Percentiles rank a stretch among this genome's conserved stretches.
These are phyloP conservation scores for Endogone sp. DNA, from an alignment of 192 early-diverging fungal genomes.

Conservation along the genomic window DNA sequence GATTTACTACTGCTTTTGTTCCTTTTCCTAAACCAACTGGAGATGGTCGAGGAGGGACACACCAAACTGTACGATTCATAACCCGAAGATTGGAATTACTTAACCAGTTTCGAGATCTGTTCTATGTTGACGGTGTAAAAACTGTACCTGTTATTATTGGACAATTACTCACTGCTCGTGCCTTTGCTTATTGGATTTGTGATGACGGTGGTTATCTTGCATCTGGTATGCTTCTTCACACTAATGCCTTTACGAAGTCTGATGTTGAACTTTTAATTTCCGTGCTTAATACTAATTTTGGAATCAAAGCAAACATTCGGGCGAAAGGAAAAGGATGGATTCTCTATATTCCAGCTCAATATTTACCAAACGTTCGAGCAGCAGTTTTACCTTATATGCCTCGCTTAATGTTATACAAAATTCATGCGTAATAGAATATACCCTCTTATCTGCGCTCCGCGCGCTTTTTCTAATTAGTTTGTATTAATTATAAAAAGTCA, in stretches of 20 bases:
- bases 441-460: too few relatives aligned
- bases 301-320: neutral
- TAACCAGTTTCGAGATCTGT: neutral
- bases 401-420: constrained; percentile 31
- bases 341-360: constrained; percentile 28
- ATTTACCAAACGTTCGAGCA: constrained; percentile 20
- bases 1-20: neutral
- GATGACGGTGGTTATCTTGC: constrained; percentile 27
- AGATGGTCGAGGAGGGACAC: neutral
- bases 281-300: constrained; percentile 4
- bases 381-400: constrained; percentile 30
- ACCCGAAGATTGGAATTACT: neutral
- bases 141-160: neutral
- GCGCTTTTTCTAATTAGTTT: too few relatives aligned
- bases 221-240: constrained; percentile 26
- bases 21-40: neutral
- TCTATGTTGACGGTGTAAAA: constrained; percentile 2
- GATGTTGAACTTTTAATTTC: constrained; percentile 31
- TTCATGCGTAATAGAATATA: constrained; percentile 12
- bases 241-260: constrained; percentile 32
- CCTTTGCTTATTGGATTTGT: constrained; percentile 23
- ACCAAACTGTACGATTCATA: neutral
- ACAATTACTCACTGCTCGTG: neutral
- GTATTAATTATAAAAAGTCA: constrained; percentile 19
- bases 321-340: constrained; percentile 7